A percentile compares a stretch with the other conserved stretches of the same genome.
Evolutionary conservation across 768 basidiomycete genomes (phyloP).

Genomic region (Termitomyces sp.): DNA sequence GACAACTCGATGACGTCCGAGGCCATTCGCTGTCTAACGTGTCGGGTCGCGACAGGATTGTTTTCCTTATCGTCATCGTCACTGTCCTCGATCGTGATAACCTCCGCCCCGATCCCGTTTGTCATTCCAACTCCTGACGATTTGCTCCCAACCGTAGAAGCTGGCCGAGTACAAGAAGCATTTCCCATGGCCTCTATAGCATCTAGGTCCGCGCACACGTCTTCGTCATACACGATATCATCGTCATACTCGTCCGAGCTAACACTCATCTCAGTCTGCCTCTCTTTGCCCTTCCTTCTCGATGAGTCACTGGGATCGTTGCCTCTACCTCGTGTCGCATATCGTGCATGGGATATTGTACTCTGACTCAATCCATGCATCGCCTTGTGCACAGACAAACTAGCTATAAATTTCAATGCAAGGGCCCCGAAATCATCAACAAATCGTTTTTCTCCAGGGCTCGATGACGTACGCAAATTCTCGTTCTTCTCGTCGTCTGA

Average conservation of each 20-base stretch:
- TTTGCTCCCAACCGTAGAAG: slow-evolving; percentile 1
- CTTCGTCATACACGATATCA: slow-evolving; percentile 23
- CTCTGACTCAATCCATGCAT: background rate
- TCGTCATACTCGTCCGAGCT: slow-evolving; percentile 17
- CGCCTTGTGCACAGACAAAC: background rate
- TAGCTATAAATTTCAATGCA: slow-evolving; percentile 6
- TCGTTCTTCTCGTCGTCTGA: slow-evolving; percentile 8
- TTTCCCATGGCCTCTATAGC: slow-evolving; percentile 18
- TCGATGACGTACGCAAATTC: slow-evolving; percentile 8
- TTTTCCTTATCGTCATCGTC: slow-evolving; percentile 66
- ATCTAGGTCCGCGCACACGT: slow-evolving; percentile 25
- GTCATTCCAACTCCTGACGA: slow-evolving; percentile 1
- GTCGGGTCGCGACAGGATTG: slow-evolving; percentile 44
- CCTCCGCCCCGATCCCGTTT: slow-evolving; percentile 15
- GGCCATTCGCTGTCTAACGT: slow-evolving; percentile 39
- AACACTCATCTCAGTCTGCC: background rate
- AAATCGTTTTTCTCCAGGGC: background rate
- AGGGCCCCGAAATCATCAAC: slow-evolving; percentile 2
- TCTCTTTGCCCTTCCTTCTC: slow-evolving; percentile 1
- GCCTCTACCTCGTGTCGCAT: background rate
- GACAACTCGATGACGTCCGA: slow-evolving; percentile 52
- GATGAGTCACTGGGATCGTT: background rate
- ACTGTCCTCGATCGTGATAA: slow-evolving; percentile 40
- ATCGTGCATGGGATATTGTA: background rate
- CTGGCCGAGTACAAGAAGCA: background rate